Base-by-base conservation (phyloP, 768 basidiomycete genomes). In the Kwoniella bestiolae region DNA sequence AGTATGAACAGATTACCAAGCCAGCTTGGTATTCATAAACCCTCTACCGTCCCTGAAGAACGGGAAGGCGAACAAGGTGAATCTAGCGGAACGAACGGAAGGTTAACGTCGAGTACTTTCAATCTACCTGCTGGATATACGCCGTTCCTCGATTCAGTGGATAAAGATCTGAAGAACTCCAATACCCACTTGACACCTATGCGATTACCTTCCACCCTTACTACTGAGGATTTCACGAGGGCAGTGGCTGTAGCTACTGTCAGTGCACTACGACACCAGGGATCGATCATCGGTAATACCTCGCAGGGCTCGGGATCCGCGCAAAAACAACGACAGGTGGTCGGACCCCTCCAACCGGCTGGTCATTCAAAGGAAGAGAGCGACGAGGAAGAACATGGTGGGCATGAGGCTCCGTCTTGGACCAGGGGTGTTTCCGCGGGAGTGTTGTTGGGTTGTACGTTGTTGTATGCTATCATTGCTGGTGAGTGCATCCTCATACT, bases 381-480 rank as follows among this genome's bases (percentile, higher is more conserved):
- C 5, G 87, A 84, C 5, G 85, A 80, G 34, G 81, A 69, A 1
- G 85, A 85, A 18, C 89, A 90, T 80, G 88, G 87, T 25, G 93
- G 91, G 0, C 96, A 99, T 72, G 95, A 98, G 72, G 95, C 89
- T 3, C 96, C 96, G 5, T 91, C 91, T 49, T 99, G 96, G 96
- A 97, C 93, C 74, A 85, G 96, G 56, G 85, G 84, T 4, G 89
- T 89, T 16, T 95, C 92, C 81, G 90, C 93, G 4, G 94, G 89
- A 66, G 95, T 99, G 1, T 79, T 98, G 66, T 82, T 99, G 65
- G 86, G 82, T 0, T 98, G 96, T 77, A 99, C 96, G 0, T 88
- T 90, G 2, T 83, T 98, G 18, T 99, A 97, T 82, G 95, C 96
- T 18, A 77, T 91, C 63, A 98, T 99, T 74, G 96, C 96, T 51